These are phyloP conservation scores for Xylariales sp. DNA, from an alignment of 2,329 filamentous ascomycete genomes.

Conservation along the genomic window DNA sequence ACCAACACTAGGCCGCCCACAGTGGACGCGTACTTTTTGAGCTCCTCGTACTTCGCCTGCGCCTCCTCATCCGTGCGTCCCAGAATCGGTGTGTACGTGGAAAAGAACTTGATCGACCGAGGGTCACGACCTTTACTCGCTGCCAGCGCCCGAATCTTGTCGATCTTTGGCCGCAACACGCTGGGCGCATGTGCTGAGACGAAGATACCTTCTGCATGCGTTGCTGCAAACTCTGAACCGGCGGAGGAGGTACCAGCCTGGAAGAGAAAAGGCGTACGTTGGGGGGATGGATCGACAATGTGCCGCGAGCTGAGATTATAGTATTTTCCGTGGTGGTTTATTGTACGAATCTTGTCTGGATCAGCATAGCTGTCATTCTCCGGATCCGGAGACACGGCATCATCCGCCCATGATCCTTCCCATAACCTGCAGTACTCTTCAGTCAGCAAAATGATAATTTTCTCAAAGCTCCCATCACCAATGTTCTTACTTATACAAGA, in stretches of 20 bases:
- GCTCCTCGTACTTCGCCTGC: constrained; percentile 42
- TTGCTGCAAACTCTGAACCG: constrained; percentile 50
- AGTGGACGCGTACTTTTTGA: constrained; percentile 47
- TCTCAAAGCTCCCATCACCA: no score
- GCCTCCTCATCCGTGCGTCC: constrained; percentile 49
- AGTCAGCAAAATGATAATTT: no score
- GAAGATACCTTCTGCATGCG: constrained; percentile 57
- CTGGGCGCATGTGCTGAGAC: constrained; percentile 48
- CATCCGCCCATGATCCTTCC: constrained; percentile 53
- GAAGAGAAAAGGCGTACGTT: constrained; percentile 52
- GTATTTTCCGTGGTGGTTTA: constrained; percentile 57
- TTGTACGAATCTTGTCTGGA: constrained; percentile 54
- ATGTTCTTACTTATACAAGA: constrained; percentile 60
- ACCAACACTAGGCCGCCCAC: constrained; percentile 52
- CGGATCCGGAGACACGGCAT: constrained; percentile 50
- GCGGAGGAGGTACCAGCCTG: constrained; percentile 57
- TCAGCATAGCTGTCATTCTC: constrained; percentile 53
- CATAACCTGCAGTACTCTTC: no score
- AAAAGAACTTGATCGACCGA: constrained; percentile 51
- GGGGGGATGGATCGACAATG: constrained; percentile 50
- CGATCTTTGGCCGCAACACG: constrained; percentile 44
- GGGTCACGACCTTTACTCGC: constrained; percentile 49
- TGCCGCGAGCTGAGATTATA: constrained; percentile 39
- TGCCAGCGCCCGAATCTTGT: constrained; percentile 47
- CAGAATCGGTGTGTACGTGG: constrained; percentile 44